Conservation (phyloP, 345 rosid genomes). For the Heritiera littoralis region DNA sequence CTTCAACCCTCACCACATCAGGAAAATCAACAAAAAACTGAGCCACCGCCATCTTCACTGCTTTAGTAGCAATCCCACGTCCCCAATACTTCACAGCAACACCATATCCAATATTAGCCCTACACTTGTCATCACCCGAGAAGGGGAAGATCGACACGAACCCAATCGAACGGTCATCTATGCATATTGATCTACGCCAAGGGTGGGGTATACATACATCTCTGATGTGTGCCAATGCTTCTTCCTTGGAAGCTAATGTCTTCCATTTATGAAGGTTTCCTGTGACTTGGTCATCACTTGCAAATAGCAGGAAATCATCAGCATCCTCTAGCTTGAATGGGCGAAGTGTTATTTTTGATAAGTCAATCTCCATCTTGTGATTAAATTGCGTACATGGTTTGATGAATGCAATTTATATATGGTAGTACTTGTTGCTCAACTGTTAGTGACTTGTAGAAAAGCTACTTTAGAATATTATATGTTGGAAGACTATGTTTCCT, state of each 20-base stretch:
- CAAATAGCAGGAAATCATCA: slow-evolving; percentile 41
- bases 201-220: slow-evolving; percentile 49
- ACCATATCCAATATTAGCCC: slow-evolving; percentile 43
- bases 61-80: slow-evolving; percentile 39
- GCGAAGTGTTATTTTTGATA: slow-evolving; percentile 36
- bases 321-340: slow-evolving; percentile 42
- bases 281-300: slow-evolving; percentile 42
- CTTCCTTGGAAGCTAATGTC: slow-evolving; percentile 37
- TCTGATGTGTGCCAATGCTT: slow-evolving; percentile 38
- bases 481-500: not conserved
- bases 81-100: slow-evolving; percentile 52
- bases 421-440: too few relatives aligned
- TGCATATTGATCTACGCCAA: slow-evolving; percentile 53
- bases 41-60: slow-evolving; percentile 34
- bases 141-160: slow-evolving; percentile 40
- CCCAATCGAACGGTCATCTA: slow-evolving; percentile 44
- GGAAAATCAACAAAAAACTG: slow-evolving; percentile 38
- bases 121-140: slow-evolving; percentile 33
- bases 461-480: not conserved
- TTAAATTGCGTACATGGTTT: too few relatives aligned
- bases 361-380: slow-evolving; percentile 20
- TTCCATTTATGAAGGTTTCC: slow-evolving; percentile 35
- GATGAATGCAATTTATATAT: too few relatives aligned
- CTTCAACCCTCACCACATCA: slow-evolving; percentile 45
- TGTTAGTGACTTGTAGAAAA: not conserved